Conservation (phyloP, 2,329 filamentous ascomycete species). For the Sphaceloma murrayae region DNA sequence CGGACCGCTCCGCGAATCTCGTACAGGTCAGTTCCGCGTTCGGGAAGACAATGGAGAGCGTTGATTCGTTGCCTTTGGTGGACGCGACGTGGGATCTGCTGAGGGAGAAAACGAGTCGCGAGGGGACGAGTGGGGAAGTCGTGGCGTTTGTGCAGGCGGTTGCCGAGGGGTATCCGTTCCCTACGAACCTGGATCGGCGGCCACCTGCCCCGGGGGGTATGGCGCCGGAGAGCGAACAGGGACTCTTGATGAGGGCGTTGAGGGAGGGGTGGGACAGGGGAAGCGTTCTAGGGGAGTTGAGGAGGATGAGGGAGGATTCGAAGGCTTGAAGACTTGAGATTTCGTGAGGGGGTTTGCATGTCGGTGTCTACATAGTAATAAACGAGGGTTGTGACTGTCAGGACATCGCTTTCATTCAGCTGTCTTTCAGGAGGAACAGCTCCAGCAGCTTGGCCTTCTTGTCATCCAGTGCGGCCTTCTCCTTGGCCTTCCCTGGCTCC, state of each 20-base stretch:
- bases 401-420: no score
- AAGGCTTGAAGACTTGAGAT: constrained; percentile 20
- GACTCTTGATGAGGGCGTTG: constrained; percentile 40
- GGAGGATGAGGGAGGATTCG: constrained; percentile 22
- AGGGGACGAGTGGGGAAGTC: constrained; percentile 36
- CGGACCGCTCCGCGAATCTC: constrained; percentile 51
- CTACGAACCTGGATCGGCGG: constrained; percentile 50
- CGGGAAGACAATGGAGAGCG: constrained; percentile 54
- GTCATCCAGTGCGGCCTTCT: constrained; percentile 52
- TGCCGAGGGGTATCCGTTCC: constrained; percentile 52
- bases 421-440: constrained; percentile 50
- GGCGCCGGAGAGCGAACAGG: constrained; percentile 52
- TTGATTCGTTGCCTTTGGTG: constrained; percentile 44
- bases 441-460: constrained; percentile 59
- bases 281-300: constrained; percentile 30
- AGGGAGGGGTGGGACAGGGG: constrained; percentile 33
- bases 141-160: constrained; percentile 43
- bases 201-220: constrained; percentile 48
- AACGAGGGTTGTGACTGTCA: no score
- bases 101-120: constrained; percentile 25
- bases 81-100: constrained; percentile 39
- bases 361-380: no score
- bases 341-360: no score
- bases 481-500: constrained; percentile 42
- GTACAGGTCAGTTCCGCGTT: constrained; percentile 54